phyloP scores from a whole-genome alignment of 495 filamentous ascomycete genomes.

The Mycothermus thermophilus region DNA sequence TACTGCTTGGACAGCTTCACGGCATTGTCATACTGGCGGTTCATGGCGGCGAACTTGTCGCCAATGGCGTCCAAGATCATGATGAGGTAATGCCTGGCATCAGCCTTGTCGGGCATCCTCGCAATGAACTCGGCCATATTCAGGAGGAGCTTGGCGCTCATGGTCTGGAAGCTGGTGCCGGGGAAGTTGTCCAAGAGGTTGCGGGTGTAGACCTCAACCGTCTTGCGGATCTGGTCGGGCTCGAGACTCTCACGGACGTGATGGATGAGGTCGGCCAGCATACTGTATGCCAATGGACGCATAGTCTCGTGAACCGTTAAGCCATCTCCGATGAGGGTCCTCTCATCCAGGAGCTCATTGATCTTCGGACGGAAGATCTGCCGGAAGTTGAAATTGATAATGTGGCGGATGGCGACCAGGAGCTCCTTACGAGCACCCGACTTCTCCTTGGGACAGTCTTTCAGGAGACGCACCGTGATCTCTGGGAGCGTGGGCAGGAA shows the following conservation, averaged over 20 bases:
- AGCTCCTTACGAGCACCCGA: conserved; percentile 89
- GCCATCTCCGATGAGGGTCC: conserved; percentile 88
- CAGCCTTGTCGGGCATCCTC: conserved; percentile 74
- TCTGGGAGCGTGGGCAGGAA: conserved; percentile 79
- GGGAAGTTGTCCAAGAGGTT: conserved; percentile 94
- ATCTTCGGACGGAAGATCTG: conserved; percentile 93
- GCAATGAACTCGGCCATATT: conserved; percentile 98
- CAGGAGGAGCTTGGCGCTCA: conserved; percentile 92
- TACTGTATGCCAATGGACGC: conserved; percentile 91
- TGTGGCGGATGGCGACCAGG: conserved; percentile 90
- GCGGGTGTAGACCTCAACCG: conserved; percentile 91
- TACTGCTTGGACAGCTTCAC: conserved; percentile 77
- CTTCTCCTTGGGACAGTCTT: conserved; percentile 89
- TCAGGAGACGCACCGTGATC: conserved; percentile 80
- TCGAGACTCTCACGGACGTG: conserved; percentile 78
- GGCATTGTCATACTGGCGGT: conserved; percentile 84
- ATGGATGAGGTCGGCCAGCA: conserved; percentile 95
- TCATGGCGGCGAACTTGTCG: conserved; percentile 98
- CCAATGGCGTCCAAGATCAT: conserved; percentile 96
- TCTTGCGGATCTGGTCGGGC: conserved; percentile 80
- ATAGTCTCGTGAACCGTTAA: conserved; percentile 94
- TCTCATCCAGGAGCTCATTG: conserved; percentile 85
- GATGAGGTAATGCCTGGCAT: conserved; percentile 88
- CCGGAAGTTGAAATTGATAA: conserved; percentile 97
- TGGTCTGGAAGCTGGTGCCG: conserved; percentile 97